Conservation (phyloP, 2,329 filamentous ascomycete genomes). For the Colletotrichum sp. region DNA sequence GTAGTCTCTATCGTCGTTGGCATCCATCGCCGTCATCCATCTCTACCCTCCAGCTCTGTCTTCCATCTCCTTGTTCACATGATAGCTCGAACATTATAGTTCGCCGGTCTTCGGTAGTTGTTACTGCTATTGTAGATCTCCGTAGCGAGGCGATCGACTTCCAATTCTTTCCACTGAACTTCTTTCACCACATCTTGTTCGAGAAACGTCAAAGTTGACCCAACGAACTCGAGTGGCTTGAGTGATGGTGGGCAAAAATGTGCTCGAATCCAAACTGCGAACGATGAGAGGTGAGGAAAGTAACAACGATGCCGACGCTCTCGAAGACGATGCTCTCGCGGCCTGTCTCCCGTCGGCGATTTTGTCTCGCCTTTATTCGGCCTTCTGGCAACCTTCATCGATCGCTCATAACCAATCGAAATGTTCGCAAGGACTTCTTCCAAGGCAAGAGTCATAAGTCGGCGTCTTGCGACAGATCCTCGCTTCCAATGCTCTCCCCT, state of each 20-base stretch:
- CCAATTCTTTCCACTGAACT: background rate
- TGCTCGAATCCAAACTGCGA: background rate
- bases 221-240: background rate
- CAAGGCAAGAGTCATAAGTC: background rate
- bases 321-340: background rate
- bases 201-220: background rate
- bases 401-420: rapidly evolving
- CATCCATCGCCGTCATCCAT: background rate
- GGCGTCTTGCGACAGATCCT: rapidly evolving
- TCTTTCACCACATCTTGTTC: background rate
- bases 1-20: background rate
- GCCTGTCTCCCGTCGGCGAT: background rate
- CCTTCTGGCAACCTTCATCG: rapidly evolving
- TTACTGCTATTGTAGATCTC: background rate
- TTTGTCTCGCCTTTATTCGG: background rate
- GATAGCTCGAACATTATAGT: background rate
- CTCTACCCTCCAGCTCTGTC: too few species aligned
- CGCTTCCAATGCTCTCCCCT: background rate
- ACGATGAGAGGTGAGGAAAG: background rate
- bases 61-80: background rate
- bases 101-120: background rate
- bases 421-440: rapidly evolving
- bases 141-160: background rate
- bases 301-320: background rate
- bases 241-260: background rate